These are phyloP conservation scores for Hemileia vastatrix DNA, from an alignment of 1,284 basidiomycete species.

Conservation along the genomic window DNA sequence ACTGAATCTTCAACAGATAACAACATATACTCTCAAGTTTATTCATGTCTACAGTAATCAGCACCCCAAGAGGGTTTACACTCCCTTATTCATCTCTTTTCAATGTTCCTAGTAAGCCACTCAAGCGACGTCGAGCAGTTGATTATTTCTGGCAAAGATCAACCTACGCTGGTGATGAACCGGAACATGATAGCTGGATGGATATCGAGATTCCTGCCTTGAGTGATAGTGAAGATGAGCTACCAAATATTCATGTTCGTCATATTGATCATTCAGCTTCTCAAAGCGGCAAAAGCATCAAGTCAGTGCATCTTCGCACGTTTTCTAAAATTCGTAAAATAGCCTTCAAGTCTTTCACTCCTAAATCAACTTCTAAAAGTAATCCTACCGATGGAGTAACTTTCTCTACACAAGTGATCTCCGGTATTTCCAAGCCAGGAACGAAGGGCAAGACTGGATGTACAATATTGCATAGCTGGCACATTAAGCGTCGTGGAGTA, in stretches of 20 bases:
- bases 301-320: too few relatives aligned
- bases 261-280: too few relatives aligned
- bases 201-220: constrained; percentile 1
- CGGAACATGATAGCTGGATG: too few relatives aligned
- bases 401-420: constrained; percentile 12
- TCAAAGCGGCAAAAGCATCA: too few relatives aligned
- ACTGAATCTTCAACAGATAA: too few relatives aligned
- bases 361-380: constrained; percentile 2
- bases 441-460: too few relatives aligned
- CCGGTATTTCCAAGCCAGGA: too few relatives aligned
- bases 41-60: too few relatives aligned
- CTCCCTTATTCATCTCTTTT: not conserved
- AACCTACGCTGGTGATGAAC: not conserved
- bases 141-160: constrained; percentile 20
- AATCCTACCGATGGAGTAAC: constrained; percentile 5
- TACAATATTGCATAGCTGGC: constrained; percentile 8
- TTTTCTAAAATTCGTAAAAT: constrained; percentile 16
- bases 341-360: constrained; percentile 18
- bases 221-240: constrained; percentile 11
- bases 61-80: too few relatives aligned
- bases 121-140: not conserved
- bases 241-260: not conserved
- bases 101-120: not conserved
- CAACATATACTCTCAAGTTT: too few relatives aligned
- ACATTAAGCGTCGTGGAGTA: constrained; percentile 2